Evolutionary conservation across 495 filamentous ascomycete species (phyloP), one percentile per base, ranked within the genome.

Genomic region (Hamigera avellanea): DNA sequence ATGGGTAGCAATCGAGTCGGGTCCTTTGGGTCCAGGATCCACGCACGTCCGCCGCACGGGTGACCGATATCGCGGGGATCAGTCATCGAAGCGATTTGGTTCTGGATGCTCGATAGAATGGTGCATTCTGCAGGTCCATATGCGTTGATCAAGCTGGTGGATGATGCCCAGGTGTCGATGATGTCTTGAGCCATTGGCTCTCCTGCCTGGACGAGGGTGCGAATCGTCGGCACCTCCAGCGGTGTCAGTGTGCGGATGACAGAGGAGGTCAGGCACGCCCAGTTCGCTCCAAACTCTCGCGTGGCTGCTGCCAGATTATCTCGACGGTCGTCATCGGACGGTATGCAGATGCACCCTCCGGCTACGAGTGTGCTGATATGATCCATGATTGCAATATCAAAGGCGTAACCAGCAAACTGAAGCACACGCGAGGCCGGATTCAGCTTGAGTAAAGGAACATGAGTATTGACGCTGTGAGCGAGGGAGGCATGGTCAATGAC

Each of bases 81-180:
- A 12, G 25, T 26, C 7, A 7, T 26, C 7, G 7, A 12, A 12
- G 25, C 12, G 25, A 26, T 12, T 12, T 7, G 12, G 7, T 7
- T 26, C 7, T 26, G 7, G 25, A 26, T 26, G 0, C 62, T 59
- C 17, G 56, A 63, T 0, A 58, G 57, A 6, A 67, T 61, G 0
- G 66, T 64, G 37, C 66, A 72, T 42, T 74, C 67, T 1, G 62
- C 61, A 6, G 65, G 65, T 0, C 67, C 67, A 42, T 54, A 54
- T 3, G 36, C 23, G 16, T 36, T 33, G 14, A 32, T 17, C 17
- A 51, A 47, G 40, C 8, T 30, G 12, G 6, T 45, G 8, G 27
- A 17, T 10, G 30, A 26, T 48, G 39, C 45, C 52, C 52, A 55
- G 28, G 32, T 39, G 2, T 27, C 25, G 32, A 48, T 42, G 14